Percentiles rank a stretch among this genome's conserved stretches.
phyloP scores from a whole-genome alignment of 2,329 filamentous ascomycete genomes.

The Xylariaceae sp. region DNA sequence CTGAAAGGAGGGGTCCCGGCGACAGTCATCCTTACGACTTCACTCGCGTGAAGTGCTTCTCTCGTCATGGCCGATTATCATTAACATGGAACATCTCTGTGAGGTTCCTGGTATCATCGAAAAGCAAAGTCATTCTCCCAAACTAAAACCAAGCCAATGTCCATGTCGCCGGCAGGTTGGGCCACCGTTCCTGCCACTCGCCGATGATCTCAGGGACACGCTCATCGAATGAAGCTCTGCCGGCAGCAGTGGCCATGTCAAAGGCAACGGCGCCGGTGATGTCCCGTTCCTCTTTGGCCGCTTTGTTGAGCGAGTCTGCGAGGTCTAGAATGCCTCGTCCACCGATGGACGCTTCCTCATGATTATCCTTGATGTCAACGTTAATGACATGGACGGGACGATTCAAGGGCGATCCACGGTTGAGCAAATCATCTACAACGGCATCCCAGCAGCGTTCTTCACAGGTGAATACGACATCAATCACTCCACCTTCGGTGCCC shows the following conservation, averaged over 20 bases:
- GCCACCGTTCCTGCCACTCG: conserved; percentile 93
- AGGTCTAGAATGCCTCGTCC: conserved; percentile 89
- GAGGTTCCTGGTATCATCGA: conserved; percentile 29
- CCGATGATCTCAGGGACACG: conserved; percentile 86
- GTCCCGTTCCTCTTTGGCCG: conserved; percentile 70
- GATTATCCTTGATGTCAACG: conserved; percentile 96
- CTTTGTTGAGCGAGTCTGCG: conserved; percentile 76
- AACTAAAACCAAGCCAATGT: conserved; percentile 86
- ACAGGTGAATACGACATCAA: conserved; percentile 93
- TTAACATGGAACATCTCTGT: conserved; percentile 15
- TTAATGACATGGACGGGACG: conserved; percentile 96
- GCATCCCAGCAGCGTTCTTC: conserved; percentile 98
- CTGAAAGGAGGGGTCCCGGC: no score
- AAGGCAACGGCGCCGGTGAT: conserved; percentile 59
- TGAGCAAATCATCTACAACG: conserved; percentile 87
- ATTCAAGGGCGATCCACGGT: conserved; percentile 79
- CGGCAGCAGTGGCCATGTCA: conserved; percentile 61
- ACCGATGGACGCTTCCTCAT: conserved; percentile 89
- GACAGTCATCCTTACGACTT: background rate
- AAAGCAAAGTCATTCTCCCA: conserved; percentile 7
- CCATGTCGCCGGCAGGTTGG: conserved; percentile 85
- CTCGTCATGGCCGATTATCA: background rate
- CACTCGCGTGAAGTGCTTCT: background rate
- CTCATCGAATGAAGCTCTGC: conserved; percentile 80
- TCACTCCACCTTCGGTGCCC: conserved; percentile 82